phyloP scores from a whole-genome alignment of 768 basidiomycete genomes.

The Podaxis sp. region DNA sequence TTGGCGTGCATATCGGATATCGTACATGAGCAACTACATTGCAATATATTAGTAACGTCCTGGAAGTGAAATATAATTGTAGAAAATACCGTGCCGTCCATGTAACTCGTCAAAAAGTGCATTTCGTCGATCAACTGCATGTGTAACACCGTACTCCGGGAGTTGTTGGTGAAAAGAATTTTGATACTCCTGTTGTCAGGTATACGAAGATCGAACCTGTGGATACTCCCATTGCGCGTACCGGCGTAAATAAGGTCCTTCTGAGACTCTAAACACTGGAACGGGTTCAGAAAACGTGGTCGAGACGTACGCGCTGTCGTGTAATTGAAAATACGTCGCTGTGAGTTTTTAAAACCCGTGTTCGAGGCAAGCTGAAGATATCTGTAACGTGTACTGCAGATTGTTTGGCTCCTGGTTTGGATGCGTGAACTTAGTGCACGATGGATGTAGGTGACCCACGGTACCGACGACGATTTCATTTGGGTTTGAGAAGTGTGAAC shows the following conservation, averaged over 20 bases:
- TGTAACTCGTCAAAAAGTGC: slow-evolving; percentile 54
- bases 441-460: not conserved
- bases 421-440: slow-evolving; percentile 6
- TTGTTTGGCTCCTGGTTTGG: slow-evolving; percentile 45
- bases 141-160: slow-evolving; percentile 50
- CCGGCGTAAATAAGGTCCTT: slow-evolving; percentile 56
- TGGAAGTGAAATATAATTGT: not conserved
- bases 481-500: not conserved
- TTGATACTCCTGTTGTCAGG: slow-evolving; percentile 29
- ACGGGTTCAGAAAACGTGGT: not conserved
- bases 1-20: slow-evolving; percentile 49
- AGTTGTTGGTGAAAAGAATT: slow-evolving; percentile 33
- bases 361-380: slow-evolving; percentile 35
- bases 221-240: slow-evolving; percentile 56
- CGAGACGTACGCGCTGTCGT: slow-evolving; percentile 43
- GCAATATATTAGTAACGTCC: not conserved
- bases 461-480: slow-evolving; percentile 5
- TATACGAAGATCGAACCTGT: slow-evolving; percentile 56
- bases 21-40: slow-evolving; percentile 55
- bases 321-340: slow-evolving; percentile 67
- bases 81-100: slow-evolving; percentile 52
- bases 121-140: slow-evolving; percentile 48
- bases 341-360: slow-evolving; percentile 44
- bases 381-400: slow-evolving; percentile 53
- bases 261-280: slow-evolving; percentile 2